phyloP scores from a whole-genome alignment of 2,329 filamentous ascomycete genomes.

The Clarireedia homoeocarpa region DNA sequence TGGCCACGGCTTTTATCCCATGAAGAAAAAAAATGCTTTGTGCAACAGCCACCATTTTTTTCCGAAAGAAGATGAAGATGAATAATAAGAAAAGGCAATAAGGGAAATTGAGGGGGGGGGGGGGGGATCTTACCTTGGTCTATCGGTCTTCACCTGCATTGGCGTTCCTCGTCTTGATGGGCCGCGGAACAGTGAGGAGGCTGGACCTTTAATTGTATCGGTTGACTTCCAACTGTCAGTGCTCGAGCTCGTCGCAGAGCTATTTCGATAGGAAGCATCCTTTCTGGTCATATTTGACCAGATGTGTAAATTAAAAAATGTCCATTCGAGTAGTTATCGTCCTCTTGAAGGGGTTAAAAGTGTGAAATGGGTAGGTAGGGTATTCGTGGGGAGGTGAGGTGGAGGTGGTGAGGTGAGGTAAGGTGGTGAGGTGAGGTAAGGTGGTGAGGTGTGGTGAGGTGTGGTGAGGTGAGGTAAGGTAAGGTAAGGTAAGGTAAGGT shows the following conservation, averaged over 20 bases:
- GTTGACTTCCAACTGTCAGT: constrained; percentile 59
- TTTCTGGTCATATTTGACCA: constrained; percentile 55
- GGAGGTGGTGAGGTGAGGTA: neutral
- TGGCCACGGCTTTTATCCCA: constrained; percentile 19
- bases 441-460: neutral
- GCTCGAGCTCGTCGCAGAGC: constrained; percentile 57
- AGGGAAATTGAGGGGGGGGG: neutral
- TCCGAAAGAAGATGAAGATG: constrained; percentile 3
- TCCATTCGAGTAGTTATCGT: constrained; percentile 17
- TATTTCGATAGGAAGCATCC: constrained; percentile 53
- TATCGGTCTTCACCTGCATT: constrained; percentile 49
- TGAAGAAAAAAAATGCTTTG: neutral
- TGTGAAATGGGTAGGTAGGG: neutral
- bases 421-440: neutral
- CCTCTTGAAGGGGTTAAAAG: neutral
- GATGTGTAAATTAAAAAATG: constrained; percentile 19
- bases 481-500: neutral
- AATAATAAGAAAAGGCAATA: constrained; percentile 7
- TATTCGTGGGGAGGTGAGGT: neutral
- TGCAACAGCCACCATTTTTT: neutral
- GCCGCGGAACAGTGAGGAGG: constrained; percentile 22
- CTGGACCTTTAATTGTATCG: constrained; percentile 48
- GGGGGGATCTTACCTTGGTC: constrained; percentile 28
- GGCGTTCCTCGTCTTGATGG: constrained; percentile 28
- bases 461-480: too few relatives aligned